Evolutionary conservation across 2,329 filamentous ascomycete species (phyloP), one percentile per base, ranked within the genome.

Genomic region (Hymenoscyphus occultus): DNA sequence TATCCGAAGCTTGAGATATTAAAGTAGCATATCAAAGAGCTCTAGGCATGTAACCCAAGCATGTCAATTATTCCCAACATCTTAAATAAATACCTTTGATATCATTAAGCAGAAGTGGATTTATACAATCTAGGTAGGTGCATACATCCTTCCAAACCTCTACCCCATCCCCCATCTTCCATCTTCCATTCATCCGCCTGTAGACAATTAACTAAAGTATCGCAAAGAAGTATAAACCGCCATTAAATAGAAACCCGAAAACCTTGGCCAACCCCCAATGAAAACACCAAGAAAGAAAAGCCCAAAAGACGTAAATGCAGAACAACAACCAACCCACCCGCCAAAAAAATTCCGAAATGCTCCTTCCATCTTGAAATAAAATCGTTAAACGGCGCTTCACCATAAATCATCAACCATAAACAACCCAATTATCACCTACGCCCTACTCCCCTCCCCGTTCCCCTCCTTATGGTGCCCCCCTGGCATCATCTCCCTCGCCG

Each of bases 391-490:
- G 28, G 28, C 28, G 35, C 0, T 35, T 4, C 35, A 35, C 35
- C 35, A 35, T 35, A 10, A 35, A 35, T 10, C 35, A 1, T 35
- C 35, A 35, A 35, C 5, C 35, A 35, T 35, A 10, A 32, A 2
- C n/a, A 31, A 4, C 16, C 12, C 3, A 31, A 28, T 14, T 35
- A 35, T 7, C 16, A 12, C 45, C 22, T 48, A 63, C 7, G 39
- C 31, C 16, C 28, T 57, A 45, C 56, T 60, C 12, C 54, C 39
- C 39, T 59, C 62, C 5, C 62, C 65, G 10, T 63, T 56, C 16
- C 42, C 62, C 51, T 72, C 71, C 10, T 65, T 66, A 45, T 67
- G 39, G 19, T 70, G 69, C n/a, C 68, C 64, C 1, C 68, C 68
- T 16, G 65, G 51, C 61, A 60, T 65, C 16, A 73, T 10, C 31